A percentile compares a stretch with the other conserved stretches of the same genome.
Evolutionary conservation across 2,329 filamentous ascomycete species (phyloP).

Genomic region (Lojkania enalia): DNA sequence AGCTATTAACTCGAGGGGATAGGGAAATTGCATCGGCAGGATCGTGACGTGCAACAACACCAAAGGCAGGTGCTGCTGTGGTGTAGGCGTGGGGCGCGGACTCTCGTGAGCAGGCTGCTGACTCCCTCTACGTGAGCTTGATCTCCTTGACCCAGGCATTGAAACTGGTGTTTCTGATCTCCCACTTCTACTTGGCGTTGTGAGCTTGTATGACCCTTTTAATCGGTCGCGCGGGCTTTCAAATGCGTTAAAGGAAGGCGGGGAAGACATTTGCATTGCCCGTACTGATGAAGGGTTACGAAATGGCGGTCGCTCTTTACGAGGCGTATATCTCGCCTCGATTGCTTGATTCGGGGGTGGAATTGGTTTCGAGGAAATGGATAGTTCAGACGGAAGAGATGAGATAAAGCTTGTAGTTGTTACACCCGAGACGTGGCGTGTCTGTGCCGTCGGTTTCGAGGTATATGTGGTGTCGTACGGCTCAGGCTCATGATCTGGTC

Average conservation of each 20-base stretch:
- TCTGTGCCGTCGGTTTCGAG: constrained; percentile 27
- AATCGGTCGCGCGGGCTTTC: constrained; percentile 35
- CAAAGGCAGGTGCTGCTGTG: constrained; percentile 62
- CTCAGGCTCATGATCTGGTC: constrained; percentile 21
- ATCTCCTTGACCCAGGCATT: constrained; percentile 32
- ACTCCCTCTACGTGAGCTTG: constrained; percentile 33
- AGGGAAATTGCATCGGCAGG: constrained; percentile 69
- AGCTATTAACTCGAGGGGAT: constrained; percentile 53
- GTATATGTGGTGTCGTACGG: constrained; percentile 41
- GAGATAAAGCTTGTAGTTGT: constrained; percentile 42
- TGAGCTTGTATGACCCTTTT: constrained; percentile 37
- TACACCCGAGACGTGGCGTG: constrained; percentile 33
- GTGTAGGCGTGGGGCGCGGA: constrained; percentile 31
- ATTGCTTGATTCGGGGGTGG: constrained; percentile 28
- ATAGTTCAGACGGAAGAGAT: constrained; percentile 42
- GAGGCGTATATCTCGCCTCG: constrained; percentile 56
- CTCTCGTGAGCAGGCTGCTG: constrained; percentile 23
- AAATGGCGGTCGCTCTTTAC: constrained; percentile 65
- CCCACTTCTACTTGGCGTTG: constrained; percentile 36
- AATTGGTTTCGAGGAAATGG: constrained; percentile 36
- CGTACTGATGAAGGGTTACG: constrained; percentile 70
- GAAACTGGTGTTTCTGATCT: constrained; percentile 32
- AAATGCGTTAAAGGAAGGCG: constrained; percentile 33
- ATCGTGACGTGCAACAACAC: constrained; percentile 79
- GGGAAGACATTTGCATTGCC: constrained; percentile 73